A percentile compares a stretch with the other conserved stretches of the same genome.
Conservation (phyloP, 1,139 yeast genomes). For the Diutina scorzettiae region DNA sequence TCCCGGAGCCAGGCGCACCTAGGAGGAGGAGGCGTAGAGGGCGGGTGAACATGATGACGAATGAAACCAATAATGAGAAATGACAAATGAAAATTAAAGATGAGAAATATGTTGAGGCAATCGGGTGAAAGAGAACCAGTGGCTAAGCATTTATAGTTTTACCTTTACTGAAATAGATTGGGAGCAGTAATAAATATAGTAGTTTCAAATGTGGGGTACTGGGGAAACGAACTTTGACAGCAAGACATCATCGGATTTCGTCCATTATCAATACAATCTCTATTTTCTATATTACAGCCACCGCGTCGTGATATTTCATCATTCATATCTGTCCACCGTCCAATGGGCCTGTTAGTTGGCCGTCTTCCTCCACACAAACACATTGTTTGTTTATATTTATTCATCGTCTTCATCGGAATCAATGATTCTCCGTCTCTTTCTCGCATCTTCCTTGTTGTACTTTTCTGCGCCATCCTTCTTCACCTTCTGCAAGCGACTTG, state of each 20-base stretch:
- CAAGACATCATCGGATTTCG: too few species aligned
- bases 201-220: too few species aligned
- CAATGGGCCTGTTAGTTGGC: neutral
- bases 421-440: slow-evolving; percentile 42
- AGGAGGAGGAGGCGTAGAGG: slow-evolving; percentile 56
- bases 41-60: slow-evolving; percentile 12
- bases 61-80: neutral
- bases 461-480: slow-evolving; percentile 28
- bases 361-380: slow-evolving; percentile 3
- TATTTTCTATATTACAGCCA: too few species aligned
- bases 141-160: too few species aligned
- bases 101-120: too few species aligned
- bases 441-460: slow-evolving; percentile 22
- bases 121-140: too few species aligned
- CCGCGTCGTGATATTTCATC: too few species aligned
- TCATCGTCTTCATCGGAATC: slow-evolving; percentile 49
- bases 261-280: too few species aligned
- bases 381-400: slow-evolving; percentile 7
- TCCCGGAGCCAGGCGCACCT: slow-evolving; percentile 95
- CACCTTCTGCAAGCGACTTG: slow-evolving; percentile 49
- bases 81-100: neutral
- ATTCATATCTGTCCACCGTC: too few species aligned
- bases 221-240: too few species aligned
- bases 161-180: too few species aligned
- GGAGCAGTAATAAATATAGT: too few species aligned